Evolutionary conservation across 495 filamentous ascomycete genomes (phyloP).

Genomic region (Neurospora sp.): DNA sequence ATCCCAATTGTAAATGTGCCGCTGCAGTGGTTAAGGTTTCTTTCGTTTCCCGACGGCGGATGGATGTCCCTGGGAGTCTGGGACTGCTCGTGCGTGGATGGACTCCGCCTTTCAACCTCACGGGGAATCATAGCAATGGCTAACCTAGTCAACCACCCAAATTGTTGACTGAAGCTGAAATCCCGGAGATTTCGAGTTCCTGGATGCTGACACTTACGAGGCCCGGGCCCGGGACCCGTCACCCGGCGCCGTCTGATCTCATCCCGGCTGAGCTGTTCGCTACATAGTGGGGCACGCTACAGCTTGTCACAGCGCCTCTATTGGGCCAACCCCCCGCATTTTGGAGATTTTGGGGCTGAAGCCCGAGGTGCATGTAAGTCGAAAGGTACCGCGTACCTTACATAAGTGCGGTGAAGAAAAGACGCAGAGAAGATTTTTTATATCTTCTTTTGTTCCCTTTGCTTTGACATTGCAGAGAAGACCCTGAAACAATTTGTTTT

Average conservation of each 20-base stretch:
- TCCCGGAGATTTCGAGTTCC: background rate
- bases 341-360: background rate
- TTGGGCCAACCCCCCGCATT: background rate
- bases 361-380: background rate
- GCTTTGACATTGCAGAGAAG: background rate
- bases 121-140: background rate
- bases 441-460: background rate
- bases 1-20: background rate
- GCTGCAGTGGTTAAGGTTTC: background rate
- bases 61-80: background rate
- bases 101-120: background rate
- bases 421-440: background rate
- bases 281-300: background rate
- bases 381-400: background rate
- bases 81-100: background rate
- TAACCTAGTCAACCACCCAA: background rate
- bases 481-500: background rate
- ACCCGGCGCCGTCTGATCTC: background rate
- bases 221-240: background rate
- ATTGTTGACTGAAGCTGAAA: background rate
- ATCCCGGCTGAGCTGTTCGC: background rate
- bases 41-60: background rate
- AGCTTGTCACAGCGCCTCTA: background rate
- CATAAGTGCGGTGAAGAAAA: background rate
- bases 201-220: background rate